These are phyloP conservation scores for Fusarium sp. DNA, from an alignment of 2,329 filamentous ascomycete genomes.

Conservation along the genomic window DNA sequence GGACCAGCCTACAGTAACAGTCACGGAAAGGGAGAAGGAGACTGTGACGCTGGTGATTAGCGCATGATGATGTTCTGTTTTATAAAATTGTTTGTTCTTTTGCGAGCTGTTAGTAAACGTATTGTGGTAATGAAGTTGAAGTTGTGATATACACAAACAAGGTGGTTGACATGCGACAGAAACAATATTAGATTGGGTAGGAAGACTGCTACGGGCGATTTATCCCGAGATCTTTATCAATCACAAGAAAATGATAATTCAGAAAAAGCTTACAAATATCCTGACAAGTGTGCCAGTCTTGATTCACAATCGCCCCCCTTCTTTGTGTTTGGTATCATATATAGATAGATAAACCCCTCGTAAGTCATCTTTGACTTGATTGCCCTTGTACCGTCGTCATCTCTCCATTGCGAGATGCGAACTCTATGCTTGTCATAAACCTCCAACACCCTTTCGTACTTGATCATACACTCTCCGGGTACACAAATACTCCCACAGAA, in stretches of 20 bases:
- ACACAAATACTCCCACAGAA: slow-evolving; percentile 34
- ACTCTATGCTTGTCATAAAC: slow-evolving; percentile 46
- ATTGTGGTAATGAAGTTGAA: slow-evolving; percentile 45
- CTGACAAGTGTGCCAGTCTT: slow-evolving; percentile 5
- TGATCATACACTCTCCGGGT: slow-evolving; percentile 37
- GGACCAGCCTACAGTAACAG: slow-evolving; percentile 52
- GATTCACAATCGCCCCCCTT: slow-evolving; percentile 11
- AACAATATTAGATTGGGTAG: slow-evolving; percentile 8
- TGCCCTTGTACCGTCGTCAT: slow-evolving; percentile 23
- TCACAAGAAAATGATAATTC: slow-evolving; percentile 4
- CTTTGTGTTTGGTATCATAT: slow-evolving; percentile 20
- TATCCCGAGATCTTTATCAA: background rate
- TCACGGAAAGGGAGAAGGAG: slow-evolving; percentile 53
- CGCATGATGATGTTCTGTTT: slow-evolving; percentile 32
- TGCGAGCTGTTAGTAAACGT: slow-evolving; percentile 7
- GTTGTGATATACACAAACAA: slow-evolving; percentile 20
- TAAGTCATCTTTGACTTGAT: slow-evolving; percentile 27
- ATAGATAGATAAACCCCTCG: slow-evolving; percentile 18
- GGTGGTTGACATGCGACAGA: slow-evolving; percentile 6
- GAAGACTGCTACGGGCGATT: background rate
- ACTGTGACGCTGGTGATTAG: slow-evolving; percentile 54
- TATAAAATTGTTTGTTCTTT: background rate
- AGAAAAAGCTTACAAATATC: background rate
- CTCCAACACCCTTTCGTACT: slow-evolving; percentile 16
- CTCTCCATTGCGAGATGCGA: slow-evolving; percentile 33